Conservation (phyloP, 2,329 filamentous ascomycete genomes). For the Claviceps paspali region DNA sequence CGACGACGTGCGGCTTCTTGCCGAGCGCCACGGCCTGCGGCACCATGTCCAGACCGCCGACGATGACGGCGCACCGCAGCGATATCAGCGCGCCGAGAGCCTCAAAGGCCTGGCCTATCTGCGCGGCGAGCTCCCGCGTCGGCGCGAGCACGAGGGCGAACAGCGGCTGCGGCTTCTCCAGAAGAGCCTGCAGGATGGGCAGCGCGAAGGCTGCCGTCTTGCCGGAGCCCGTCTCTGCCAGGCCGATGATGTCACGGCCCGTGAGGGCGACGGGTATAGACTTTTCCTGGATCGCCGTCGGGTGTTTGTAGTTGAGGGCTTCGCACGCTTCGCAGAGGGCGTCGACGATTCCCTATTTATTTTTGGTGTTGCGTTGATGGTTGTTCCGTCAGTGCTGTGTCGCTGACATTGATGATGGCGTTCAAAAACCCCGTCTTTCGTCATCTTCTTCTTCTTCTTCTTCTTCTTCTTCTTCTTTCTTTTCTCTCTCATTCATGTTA, state of each 20-base stretch:
- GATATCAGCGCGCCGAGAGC: slow-evolving; percentile 75
- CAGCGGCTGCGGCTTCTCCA: slow-evolving; percentile 72
- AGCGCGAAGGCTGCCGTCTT: slow-evolving; percentile 93
- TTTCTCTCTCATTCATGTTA: not conserved
- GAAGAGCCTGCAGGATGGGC: slow-evolving; percentile 78
- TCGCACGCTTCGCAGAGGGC: slow-evolving; percentile 80
- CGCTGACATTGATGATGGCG: too few relatives aligned
- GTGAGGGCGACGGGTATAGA: slow-evolving; percentile 69
- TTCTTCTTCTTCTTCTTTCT: too few relatives aligned
- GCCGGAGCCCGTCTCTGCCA: slow-evolving; percentile 89
- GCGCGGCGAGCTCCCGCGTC: slow-evolving; percentile 82
- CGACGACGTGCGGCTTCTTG: slow-evolving; percentile 91
- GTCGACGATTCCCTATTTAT: slow-evolving; percentile 58
- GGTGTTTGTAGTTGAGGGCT: slow-evolving; percentile 64
- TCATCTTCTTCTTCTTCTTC: too few relatives aligned
- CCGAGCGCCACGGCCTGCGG: slow-evolving; percentile 77
- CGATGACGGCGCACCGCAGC: slow-evolving; percentile 72
- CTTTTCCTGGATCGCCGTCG: slow-evolving; percentile 79
- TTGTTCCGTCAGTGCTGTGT: too few relatives aligned
- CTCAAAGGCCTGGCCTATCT: slow-evolving; percentile 80
- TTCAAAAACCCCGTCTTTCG: too few relatives aligned
- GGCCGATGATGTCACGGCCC: slow-evolving; percentile 75
- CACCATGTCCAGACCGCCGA: slow-evolving; percentile 94
- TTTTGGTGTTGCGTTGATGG: not conserved
- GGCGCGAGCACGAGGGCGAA: slow-evolving; percentile 87